Evolutionary conservation across 768 basidiomycete genomes (phyloP), one percentile per base, ranked within the genome.

Genomic region (Termitomyces sp.): DNA sequence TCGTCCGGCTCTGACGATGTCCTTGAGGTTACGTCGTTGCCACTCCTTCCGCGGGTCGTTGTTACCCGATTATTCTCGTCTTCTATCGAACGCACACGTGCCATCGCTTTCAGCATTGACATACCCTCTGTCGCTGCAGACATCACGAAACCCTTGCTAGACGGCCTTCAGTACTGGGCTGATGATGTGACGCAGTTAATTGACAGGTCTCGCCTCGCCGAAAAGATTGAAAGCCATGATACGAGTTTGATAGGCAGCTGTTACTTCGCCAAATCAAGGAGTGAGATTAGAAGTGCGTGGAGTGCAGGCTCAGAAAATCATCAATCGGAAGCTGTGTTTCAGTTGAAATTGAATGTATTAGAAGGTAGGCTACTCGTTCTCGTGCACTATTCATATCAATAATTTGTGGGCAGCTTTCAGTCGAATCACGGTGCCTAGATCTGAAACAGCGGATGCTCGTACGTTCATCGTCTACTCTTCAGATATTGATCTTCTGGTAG

Each of bases 101-200:
- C 67, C 26, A 53, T 67, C 14, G 70, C 70, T 1, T 51, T 77
- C 35, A 70, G 62, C 48, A 38, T 77, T 6, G 70, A 74, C 41
- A 66, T 95, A 14, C 91, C 93, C 14, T 84, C 85, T 4, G 68
- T 88, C n/a, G 71, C 81, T 61, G 66, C 78, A 11, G 71, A 80
- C 38, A 61, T 93, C 46, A 75, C 81, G 10, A 96, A 98, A 67
- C 64, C 71, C 5, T 58, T 74, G 2, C 68, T 94, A 8, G 92
- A 98, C 64, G 81, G 82, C 12, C 67, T 98, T 17, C 93, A 98
- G 67, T 87, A 86, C 63, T 91, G 88, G 77, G 86, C 85, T 7
- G 97, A 99, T 65, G 94, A 98, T 64, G 66, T 85, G 26, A 72
- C 84, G n/a, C 91, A 89, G 62, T 77, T 87, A 49, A 62, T 87